phyloP scores from a whole-genome alignment of 2,329 filamentous ascomycete species.

The Leptodontidium sp. region DNA sequence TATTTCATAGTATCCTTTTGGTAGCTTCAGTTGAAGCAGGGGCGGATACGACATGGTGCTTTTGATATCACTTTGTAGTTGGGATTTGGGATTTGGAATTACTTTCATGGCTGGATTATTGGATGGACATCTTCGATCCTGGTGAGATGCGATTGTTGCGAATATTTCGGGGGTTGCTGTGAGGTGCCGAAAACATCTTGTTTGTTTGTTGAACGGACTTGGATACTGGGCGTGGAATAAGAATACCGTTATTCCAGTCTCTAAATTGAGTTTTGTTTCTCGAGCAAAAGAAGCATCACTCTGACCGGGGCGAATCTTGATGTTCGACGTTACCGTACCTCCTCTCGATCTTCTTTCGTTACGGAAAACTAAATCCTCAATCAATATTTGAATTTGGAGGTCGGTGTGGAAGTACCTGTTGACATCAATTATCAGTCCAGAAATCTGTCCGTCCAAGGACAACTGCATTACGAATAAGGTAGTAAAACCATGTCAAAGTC shows the following conservation, averaged over 20 bases:
- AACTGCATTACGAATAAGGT: no score
- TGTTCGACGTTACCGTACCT: no score
- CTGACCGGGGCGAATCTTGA: no score
- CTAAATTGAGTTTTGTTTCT: not conserved
- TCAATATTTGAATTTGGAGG: no score
- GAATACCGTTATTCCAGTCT: not conserved
- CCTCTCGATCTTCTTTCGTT: no score
- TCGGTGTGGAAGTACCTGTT: no score
- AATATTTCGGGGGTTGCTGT: not conserved
- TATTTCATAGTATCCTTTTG: slow-evolving; percentile 2
- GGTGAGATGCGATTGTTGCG: not conserved
- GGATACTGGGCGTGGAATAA: not conserved
- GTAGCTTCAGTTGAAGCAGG: slow-evolving; percentile 20
- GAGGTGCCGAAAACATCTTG: slow-evolving; percentile 20
- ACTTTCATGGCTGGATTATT: no score
- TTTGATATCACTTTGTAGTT: not conserved
- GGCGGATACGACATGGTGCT: slow-evolving; percentile 4
- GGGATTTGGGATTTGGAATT: slow-evolving; percentile 6
- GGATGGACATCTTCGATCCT: not conserved
- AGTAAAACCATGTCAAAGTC: no score
- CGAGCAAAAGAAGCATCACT: no score
- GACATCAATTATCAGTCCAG: no score
- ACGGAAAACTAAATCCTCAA: no score
- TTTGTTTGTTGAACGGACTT: not conserved
- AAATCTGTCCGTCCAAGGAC: no score